A percentile compares a stretch with the other conserved stretches of the same genome.
Conservation (phyloP, 257 asterid genomes). For the Oldenlandia corymbosa region DNA sequence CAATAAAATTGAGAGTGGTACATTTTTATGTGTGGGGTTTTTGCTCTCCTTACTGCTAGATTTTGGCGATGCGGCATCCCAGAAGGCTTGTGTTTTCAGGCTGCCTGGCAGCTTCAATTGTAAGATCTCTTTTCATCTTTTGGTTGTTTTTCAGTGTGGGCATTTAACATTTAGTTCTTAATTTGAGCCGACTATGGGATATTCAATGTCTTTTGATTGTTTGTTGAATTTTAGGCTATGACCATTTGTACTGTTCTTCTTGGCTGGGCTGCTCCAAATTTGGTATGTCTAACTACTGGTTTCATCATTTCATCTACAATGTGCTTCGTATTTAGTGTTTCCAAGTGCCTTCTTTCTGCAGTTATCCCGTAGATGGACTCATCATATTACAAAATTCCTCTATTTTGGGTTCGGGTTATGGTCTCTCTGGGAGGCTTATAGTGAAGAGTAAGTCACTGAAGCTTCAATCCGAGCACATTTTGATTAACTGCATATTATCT, state of each 20-base stretch:
- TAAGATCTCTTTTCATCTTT: conserved; percentile 31
- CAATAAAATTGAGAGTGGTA: too few relatives aligned
- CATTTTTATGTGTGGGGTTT: background rate
- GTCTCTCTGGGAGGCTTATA: conserved; percentile 93
- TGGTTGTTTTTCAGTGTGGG: background rate
- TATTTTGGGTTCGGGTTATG: conserved; percentile 87
- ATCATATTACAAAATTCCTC: conserved; percentile 73
- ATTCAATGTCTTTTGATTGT: conserved; percentile 7
- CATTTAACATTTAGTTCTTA: background rate
- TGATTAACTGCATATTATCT: background rate
- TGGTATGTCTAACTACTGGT: conserved; percentile 36
- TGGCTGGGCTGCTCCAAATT: conserved; percentile 97
- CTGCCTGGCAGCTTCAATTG: conserved; percentile 89
- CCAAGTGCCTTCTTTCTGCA: conserved; percentile 32
- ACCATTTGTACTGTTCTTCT: conserved; percentile 82
- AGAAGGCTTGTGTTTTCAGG: conserved; percentile 82
- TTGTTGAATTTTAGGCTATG: conserved; percentile 59
- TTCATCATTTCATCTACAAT: too few relatives aligned
- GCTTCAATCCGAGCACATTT: background rate
- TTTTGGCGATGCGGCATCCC: conserved; percentile 96
- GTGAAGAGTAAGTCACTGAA: conserved; percentile 32
- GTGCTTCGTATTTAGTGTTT: background rate
- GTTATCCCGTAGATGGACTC: conserved; percentile 94
- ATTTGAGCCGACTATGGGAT: background rate
- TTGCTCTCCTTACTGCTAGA: too few relatives aligned